phyloP scores from a whole-genome alignment of 1,139 yeast genomes.

The Nadsonia commutata region DNA sequence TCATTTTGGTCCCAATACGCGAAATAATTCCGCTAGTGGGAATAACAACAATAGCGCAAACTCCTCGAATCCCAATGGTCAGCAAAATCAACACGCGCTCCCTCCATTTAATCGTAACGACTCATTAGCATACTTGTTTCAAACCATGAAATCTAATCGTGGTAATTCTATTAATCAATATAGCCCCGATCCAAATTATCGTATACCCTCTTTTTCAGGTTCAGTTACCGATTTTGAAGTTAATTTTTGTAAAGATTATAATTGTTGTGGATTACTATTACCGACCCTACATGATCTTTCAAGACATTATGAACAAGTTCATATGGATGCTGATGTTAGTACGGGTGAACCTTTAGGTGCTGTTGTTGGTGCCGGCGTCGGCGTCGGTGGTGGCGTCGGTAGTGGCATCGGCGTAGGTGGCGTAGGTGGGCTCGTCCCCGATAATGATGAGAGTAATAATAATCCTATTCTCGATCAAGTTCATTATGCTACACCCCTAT shows the following conservation, averaged over 20 bases:
- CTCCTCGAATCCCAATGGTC: constrained; percentile 13
- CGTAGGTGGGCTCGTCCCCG: not conserved
- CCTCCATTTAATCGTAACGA: constrained; percentile 27
- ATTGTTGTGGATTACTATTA: constrained; percentile 84
- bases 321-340: constrained; percentile 31
- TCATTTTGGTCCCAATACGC: not conserved
- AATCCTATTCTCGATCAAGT: not conserved
- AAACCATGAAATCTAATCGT: not conserved
- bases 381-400: constrained; percentile 23
- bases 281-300: constrained; percentile 89
- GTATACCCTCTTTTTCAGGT: not conserved
- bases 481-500: not conserved
- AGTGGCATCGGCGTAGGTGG: constrained; percentile 17
- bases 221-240: constrained; percentile 43
- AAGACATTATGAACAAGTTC: constrained; percentile 93
- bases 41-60: constrained; percentile 14
- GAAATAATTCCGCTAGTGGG: constrained; percentile 5
- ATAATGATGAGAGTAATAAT: not conserved
- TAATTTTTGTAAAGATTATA: constrained; percentile 89
- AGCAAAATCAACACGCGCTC: constrained; percentile 13
- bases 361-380: constrained; percentile 20
- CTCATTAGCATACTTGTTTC: constrained; percentile 16
- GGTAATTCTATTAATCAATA: not conserved
- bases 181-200: not conserved
- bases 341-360: constrained; percentile 17